These are phyloP conservation scores for Komagataella pastoris DNA, from an alignment of 805 yeast species.

Conservation along the genomic window DNA sequence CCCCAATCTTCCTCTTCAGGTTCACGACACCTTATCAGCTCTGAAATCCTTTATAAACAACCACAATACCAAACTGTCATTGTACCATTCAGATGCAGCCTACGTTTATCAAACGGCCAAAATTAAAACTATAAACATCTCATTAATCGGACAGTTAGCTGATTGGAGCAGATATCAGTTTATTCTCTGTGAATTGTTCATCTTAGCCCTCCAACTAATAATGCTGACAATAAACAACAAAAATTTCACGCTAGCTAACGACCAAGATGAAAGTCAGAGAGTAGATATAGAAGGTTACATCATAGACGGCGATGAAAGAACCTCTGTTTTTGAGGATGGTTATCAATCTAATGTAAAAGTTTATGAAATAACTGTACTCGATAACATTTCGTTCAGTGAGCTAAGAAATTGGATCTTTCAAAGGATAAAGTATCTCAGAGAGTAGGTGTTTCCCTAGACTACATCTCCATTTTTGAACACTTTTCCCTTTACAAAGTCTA, in stretches of 20 bases:
- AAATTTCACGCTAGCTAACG: background rate
- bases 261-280: background rate
- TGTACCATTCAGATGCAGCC: background rate
- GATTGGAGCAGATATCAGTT: background rate
- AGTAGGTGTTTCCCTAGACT: conserved; percentile 1
- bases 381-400: background rate
- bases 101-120: background rate
- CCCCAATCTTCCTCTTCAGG: background rate
- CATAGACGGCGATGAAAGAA: background rate
- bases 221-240: background rate
- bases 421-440: background rate
- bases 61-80: background rate
- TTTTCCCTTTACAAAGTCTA: conserved; percentile 40
- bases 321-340: background rate
- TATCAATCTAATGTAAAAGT: background rate
- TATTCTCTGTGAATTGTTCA: background rate
- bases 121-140: background rate
- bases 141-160: background rate
- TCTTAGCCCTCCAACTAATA: background rate
- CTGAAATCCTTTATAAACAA: background rate
- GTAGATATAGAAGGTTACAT: background rate
- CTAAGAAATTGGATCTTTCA: background rate
- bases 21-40: background rate
- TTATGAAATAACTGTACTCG: background rate
- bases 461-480: conserved; percentile 12